phyloP scores from a whole-genome alignment of 257 asterid species.

The Penstemon eatonii region DNA sequence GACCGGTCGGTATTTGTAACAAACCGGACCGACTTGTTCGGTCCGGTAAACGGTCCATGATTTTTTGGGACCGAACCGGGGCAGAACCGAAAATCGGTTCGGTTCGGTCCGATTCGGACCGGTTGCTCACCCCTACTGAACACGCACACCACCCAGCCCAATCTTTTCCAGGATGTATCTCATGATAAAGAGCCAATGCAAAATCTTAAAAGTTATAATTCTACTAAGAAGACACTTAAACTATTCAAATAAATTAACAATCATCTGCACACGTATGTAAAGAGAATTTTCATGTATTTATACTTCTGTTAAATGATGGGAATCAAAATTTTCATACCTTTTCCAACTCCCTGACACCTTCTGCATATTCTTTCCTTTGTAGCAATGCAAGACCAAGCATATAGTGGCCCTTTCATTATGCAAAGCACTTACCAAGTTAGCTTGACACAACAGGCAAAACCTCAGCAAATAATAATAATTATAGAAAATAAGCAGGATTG shows the following conservation, averaged over 20 bases:
- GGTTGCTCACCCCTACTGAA: too few relatives aligned
- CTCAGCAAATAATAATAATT: neutral
- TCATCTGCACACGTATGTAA: conserved; percentile 1
- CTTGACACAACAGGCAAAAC: neutral
- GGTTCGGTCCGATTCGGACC: too few relatives aligned
- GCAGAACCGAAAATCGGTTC: too few relatives aligned
- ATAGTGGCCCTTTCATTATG: conserved; percentile 56
- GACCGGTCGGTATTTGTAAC: too few relatives aligned
- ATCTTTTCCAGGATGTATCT: neutral
- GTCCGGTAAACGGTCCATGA: too few relatives aligned
- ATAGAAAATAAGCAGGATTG: neutral
- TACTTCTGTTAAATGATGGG: neutral
- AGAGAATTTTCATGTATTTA: conserved; percentile 9
- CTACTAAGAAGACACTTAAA: conserved; percentile 1
- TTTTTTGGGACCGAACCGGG: too few relatives aligned
- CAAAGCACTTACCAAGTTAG: conserved; percentile 20
- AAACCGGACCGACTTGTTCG: too few relatives aligned
- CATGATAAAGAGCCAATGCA: conserved; percentile 10
- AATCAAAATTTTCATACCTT: conserved; percentile 36
- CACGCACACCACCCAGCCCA: neutral
- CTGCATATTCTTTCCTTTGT: conserved; percentile 46
- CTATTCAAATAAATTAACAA: conserved; percentile 9
- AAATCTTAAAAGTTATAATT: neutral
- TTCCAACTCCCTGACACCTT: conserved; percentile 64
- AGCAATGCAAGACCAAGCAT: conserved; percentile 75